Evolutionary conservation across 371 early-diverging fungal genomes (phyloP), one percentile per base, ranked within the genome.

Genomic region (Neoconidiobolus thromboides): DNA sequence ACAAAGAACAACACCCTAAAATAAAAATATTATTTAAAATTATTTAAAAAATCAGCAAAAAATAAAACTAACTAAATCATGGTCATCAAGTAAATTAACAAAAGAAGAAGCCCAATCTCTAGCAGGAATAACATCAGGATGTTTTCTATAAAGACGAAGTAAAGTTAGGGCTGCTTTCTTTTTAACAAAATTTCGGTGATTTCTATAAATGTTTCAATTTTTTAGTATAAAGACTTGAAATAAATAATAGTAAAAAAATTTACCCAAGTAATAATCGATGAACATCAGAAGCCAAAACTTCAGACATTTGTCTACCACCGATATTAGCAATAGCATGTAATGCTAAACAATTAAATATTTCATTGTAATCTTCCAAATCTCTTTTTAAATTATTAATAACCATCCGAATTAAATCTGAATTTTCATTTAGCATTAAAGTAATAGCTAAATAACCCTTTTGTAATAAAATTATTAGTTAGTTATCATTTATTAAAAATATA

Each of bases 161-260:
- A 97, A 70, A 44, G 92, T 91, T 59, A 97, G 72, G 14, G 94
- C 95, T 0, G 96, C 93, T 77, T 97, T 97, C 73, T 97, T 97
- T 64, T 87, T 90, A 49, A 93, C 87, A 77, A 91, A 92, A 61
- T 78, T 80, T 63, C 77, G 76, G 46, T 82, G 81, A 49, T 80
- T 78, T 46, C 85, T 86, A 67, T 49, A 48, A 43, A 55, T 58
- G 37, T 26, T 15, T n/a, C 43, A 55, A 36, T n/a, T 39, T 44
- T 55, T 60, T 62, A 49, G 63, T 62, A 68, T 26, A 26, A 26
- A 26, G 26, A 26, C 26, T 26, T 26, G 60, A 64, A 64, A 49
- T 26, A 41, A 39, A 12, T 55, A 9, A 26, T 40, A 38, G n/a
- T 7, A 37, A 53, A 65, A 61, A 56, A 55, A 58, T 42, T 52